Conservation (phyloP, 2,329 filamentous ascomycete genomes). For the Ambrosiella beaveri region DNA sequence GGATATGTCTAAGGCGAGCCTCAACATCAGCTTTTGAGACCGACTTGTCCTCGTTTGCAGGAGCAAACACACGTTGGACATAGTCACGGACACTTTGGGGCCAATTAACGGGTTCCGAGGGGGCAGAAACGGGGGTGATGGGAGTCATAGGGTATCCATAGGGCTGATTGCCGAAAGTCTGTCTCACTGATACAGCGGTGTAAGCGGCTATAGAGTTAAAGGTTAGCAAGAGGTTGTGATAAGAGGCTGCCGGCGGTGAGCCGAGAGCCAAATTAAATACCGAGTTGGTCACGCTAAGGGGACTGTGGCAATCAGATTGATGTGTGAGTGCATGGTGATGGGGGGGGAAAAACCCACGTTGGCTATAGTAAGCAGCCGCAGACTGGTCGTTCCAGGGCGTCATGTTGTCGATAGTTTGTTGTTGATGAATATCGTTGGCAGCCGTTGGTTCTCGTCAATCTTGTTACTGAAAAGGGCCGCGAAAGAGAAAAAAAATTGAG, state of each 20-base stretch:
- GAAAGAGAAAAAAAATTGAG: background rate
- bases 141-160: constrained; percentile 18
- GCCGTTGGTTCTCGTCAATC: too few species aligned
- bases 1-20: constrained; percentile 66
- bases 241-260: background rate
- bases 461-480: too few species aligned
- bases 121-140: constrained; percentile 15
- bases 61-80: constrained; percentile 75
- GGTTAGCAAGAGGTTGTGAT: constrained; percentile 7
- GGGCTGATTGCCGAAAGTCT: constrained; percentile 31
- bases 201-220: constrained; percentile 33
- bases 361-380: too few species aligned
- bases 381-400: too few species aligned
- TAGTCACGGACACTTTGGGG: constrained; percentile 69
- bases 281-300: too few species aligned
- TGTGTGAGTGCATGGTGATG: too few species aligned
- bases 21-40: constrained; percentile 59
- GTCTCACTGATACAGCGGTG: constrained; percentile 44
- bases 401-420: too few species aligned
- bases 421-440: too few species aligned
- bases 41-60: constrained; percentile 46
- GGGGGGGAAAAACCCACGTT: too few species aligned
- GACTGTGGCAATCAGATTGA: too few species aligned
- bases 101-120: constrained; percentile 46
- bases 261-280: too few species aligned